Base-by-base conservation (phyloP, 306 rosid genomes). In the Hylodesmum podocarpum region DNA sequence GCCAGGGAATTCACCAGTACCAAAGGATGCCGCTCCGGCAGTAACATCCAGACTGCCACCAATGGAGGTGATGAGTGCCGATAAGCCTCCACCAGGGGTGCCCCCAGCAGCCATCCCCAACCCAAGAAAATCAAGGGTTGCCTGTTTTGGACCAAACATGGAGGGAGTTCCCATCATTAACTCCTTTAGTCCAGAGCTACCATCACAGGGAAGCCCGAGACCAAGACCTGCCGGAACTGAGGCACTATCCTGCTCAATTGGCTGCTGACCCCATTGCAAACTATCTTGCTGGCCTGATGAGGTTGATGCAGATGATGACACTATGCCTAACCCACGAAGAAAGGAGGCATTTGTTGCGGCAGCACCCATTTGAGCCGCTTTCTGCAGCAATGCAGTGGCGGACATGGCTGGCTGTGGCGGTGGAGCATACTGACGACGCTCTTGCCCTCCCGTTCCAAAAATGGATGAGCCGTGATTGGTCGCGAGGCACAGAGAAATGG, bases 361-460 rank as follows among this genome's bases (percentile, higher is more conserved):
- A 2, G 97, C 87, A 2, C 96, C 96, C 94, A 94, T 91, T 81
- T 94, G 97, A 59, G 98, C 97, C 13, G 98, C 98, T 65, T 91
- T 94, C 87, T 94, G 98, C 5, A 94, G 96, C 16, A 94, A 78
- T 6, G 98, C 98, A 2, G 98, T 94, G 14, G 98, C 98, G 4
- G 98, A 94, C 97, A 94, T 88, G 3, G 96, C 89, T 8, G 97
- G 94, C 43, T 88, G 97, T 25, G 92, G 93, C 0, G 87, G 69
- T 0, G 92, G 88, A 0, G 85, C 81, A 28, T 91, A 91, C n/a
- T 87, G 98, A 50, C 93, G 77, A 4, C 70, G 82, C 63, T 91
- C 95, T 64, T 87, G 95, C 66, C 89, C 89, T 22, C 88, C 88
- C 5, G 88, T 46, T 41, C 84, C 95, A 3, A 94, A 91, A 54